Base-by-base conservation (phyloP, 192 early-diverging fungal species). In the Mortierella antarctica region DNA sequence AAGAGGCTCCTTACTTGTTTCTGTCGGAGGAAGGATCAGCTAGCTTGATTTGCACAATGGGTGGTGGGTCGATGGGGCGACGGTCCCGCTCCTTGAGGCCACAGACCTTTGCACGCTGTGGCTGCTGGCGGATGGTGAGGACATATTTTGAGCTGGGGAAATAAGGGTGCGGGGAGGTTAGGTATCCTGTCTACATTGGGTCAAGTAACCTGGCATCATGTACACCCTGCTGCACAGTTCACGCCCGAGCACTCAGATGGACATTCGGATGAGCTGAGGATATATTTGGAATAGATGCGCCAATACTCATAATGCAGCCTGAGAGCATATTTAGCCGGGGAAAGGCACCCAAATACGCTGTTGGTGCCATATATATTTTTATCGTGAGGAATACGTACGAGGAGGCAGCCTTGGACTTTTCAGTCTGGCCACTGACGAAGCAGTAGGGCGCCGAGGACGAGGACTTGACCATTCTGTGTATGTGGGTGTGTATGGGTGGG, bases 51-150 rank as follows among this genome's bases (percentile, higher is more conserved):
- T 88, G 87, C 52, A 95, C 87, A 61, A 95, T 92, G 14, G 92
- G 92, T 14, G 93, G 93, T 44, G 93, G 93, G 65, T 95, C 93
- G 23, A 95, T 85, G 15, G 93, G 92, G 44, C 93, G 83, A 75
- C 93, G 85, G 73, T 95, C 93, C 84, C 95, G 94, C 72, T 95
- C 96, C 71, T 95, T 95, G 83, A 92, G 90, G 66, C 94, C 95
- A 82, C 96, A 97, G 87, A 96, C 92, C 61, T 95, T 88, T 10
- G 93, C 94, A 74, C 92, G 93, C 73, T 91, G 88, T 42, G 96
- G 96, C 76, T 96, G 91, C 76, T 97, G 96, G n/a, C 92, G 87
- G 48, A 96, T 87, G 60, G 87, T 83, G 48, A 95, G 86, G 17
- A 70, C 65, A 82, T 89, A 90, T 58, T 85, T 80, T 23, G 77